Conservation (phyloP, 306 rosid species). For the Cercis canadensis region DNA sequence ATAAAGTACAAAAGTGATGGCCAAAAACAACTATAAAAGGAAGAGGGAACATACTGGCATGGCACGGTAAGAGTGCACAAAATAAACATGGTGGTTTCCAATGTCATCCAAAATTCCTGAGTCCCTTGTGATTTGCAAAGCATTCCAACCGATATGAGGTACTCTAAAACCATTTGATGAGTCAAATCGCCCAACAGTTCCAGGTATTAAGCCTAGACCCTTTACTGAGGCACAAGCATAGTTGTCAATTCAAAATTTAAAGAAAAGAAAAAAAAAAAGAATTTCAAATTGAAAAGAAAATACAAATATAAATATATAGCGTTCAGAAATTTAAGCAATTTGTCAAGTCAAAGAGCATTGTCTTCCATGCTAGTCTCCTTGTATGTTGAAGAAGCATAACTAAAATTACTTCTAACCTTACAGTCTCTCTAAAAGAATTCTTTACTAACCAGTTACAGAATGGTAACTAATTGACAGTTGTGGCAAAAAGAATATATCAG, state of each 20-base stretch:
- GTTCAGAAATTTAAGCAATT: conserved; percentile 2
- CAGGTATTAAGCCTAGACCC: conserved; percentile 96
- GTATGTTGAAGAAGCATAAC: conserved; percentile 18
- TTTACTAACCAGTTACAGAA: background rate
- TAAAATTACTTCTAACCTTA: background rate
- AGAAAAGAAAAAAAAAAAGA: conserved; percentile 6
- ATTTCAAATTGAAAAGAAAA: background rate
- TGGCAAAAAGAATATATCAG: conserved; percentile 5
- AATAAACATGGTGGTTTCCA: conserved; percentile 81
- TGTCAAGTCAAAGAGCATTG: background rate
- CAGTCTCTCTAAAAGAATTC: background rate
- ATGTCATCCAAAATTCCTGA: conserved; percentile 87
- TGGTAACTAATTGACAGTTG: background rate
- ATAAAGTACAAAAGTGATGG: conserved; percentile 8
- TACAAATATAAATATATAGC: no score
- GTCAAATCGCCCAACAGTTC: conserved; percentile 91
- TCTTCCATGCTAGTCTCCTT: background rate
- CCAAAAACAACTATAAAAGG: conserved; percentile 26
- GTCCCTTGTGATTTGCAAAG: conserved; percentile 64
- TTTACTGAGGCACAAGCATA: conserved; percentile 65
- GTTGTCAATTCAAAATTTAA: conserved; percentile 33
- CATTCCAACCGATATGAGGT: conserved; percentile 99
- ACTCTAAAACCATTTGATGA: conserved; percentile 88
- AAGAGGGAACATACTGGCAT: conserved; percentile 64
- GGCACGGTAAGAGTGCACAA: conserved; percentile 95